Percentiles rank a stretch among this genome's conserved stretches.
Evolutionary conservation across 352 stramenopile genomes (phyloP).

Genomic region (Aphanomyces invadans): DNA sequence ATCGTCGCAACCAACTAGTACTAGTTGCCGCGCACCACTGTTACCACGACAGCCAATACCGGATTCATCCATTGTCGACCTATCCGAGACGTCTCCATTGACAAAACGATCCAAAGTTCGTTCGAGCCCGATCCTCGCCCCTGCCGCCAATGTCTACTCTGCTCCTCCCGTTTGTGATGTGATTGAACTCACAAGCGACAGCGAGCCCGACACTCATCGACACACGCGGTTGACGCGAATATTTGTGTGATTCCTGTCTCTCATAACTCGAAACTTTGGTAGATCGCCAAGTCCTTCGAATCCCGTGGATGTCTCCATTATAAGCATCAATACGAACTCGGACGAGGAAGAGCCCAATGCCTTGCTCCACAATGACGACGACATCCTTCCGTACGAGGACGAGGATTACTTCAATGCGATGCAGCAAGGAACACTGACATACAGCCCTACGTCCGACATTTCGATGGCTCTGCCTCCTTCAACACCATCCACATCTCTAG

Average conservation of each 20-base stretch:
- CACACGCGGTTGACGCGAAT: neutral
- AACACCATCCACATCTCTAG: neutral
- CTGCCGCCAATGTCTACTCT: no score
- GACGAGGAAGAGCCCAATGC: constrained; percentile 1
- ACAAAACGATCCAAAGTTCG: neutral
- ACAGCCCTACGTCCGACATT: neutral
- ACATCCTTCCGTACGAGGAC: neutral
- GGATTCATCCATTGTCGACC: neutral
- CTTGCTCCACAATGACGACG: neutral
- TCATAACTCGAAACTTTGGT: neutral
- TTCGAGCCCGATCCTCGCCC: no score
- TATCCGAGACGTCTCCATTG: neutral
- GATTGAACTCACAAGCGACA: neutral
- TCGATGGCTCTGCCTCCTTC: neutral
- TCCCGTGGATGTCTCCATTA: constrained; percentile 1
- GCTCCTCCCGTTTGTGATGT: no score
- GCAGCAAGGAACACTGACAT: neutral
- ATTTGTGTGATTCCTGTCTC: neutral
- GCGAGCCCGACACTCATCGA: neutral
- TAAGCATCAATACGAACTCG: constrained; percentile 13
- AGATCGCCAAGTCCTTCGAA: neutral
- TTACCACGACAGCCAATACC: neutral
- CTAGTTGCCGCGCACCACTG: neutral
- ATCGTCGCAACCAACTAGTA: neutral
- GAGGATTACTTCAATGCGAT: neutral